Percentiles rank a stretch among this genome's conserved stretches.
Evolutionary conservation across 257 asterid genomes (phyloP).

Genomic region (Ligustrum vulgare): DNA sequence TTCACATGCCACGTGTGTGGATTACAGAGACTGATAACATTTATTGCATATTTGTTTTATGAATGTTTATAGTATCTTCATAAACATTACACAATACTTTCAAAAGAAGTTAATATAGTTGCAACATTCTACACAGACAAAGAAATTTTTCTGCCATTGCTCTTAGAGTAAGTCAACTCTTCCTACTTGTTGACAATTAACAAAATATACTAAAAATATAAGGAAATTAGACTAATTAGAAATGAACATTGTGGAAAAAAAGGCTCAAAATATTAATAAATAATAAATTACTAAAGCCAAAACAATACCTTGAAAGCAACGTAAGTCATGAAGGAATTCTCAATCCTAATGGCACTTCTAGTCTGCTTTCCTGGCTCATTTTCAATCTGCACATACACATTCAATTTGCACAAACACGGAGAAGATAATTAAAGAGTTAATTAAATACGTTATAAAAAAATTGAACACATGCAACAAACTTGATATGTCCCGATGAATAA

Average conservation of each 20-base stretch:
- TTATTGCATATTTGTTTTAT: neutral
- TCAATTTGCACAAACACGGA: slow-evolving; percentile 20
- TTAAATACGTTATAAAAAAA: neutral
- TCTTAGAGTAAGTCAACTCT: too few relatives aligned
- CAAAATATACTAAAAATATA: neutral
- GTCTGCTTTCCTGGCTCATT: slow-evolving; percentile 96
- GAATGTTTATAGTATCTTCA: too few relatives aligned
- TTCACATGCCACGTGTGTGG: neutral
- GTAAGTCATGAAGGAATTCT: slow-evolving; percentile 77
- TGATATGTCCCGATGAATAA: too few relatives aligned
- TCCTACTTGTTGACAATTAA: neutral
- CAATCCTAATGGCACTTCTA: slow-evolving; percentile 83
- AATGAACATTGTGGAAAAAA: neutral
- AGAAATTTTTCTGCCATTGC: too few relatives aligned
- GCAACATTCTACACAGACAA: too few relatives aligned
- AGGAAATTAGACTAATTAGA: neutral
- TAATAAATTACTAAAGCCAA: neutral
- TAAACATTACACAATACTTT: too few relatives aligned
- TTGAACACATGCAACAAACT: too few relatives aligned
- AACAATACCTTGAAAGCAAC: slow-evolving; percentile 79
- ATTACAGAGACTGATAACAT: neutral
- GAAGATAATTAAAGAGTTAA: slow-evolving; percentile 9
- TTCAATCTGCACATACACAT: slow-evolving; percentile 16
- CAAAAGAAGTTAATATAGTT: too few relatives aligned
- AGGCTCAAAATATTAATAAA: neutral